phyloP scores from a whole-genome alignment of 768 basidiomycete species.

The Rossbeevera mucosa region DNA sequence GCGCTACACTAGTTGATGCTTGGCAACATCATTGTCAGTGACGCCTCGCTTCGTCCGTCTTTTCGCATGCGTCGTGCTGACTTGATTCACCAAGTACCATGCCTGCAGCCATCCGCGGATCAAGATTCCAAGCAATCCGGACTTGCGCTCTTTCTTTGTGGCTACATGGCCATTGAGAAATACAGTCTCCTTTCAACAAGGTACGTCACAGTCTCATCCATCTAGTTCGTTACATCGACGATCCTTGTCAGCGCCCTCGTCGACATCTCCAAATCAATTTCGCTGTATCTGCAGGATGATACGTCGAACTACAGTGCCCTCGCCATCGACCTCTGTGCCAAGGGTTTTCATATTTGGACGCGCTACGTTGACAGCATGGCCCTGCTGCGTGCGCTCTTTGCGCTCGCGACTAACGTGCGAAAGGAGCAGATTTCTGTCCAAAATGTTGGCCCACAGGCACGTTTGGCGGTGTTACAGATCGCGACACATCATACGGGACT shows the following conservation, averaged over 20 bases:
- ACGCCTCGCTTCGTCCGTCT: background rate
- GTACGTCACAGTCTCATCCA: constrained; percentile 36
- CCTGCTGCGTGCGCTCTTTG: constrained; percentile 79
- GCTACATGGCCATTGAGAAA: constrained; percentile 77
- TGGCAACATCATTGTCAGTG: constrained; percentile 62
- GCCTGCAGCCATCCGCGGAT: constrained; percentile 54
- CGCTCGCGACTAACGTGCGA: constrained; percentile 64
- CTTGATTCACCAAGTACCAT: constrained; percentile 44
- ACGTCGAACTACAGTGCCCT: constrained; percentile 60
- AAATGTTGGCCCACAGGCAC: constrained; percentile 71
- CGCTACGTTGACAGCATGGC: constrained; percentile 88
- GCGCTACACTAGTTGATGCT: constrained; percentile 50
- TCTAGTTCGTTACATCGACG: background rate
- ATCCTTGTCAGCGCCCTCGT: constrained; percentile 56
- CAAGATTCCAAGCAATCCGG: constrained; percentile 57
- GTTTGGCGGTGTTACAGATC: constrained; percentile 79
- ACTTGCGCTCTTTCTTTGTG: constrained; percentile 74
- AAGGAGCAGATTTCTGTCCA: constrained; percentile 68
- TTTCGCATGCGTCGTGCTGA: constrained; percentile 10
- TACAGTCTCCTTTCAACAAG: constrained; percentile 68
- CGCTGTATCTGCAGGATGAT: constrained; percentile 71
- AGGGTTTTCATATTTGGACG: constrained; percentile 93
- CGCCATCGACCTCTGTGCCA: constrained; percentile 85
- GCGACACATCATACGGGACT: constrained; percentile 78
- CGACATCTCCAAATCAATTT: constrained; percentile 81